phyloP scores from a whole-genome alignment of 371 early-diverging fungal species.

The Rhizomucor pusillus region DNA sequence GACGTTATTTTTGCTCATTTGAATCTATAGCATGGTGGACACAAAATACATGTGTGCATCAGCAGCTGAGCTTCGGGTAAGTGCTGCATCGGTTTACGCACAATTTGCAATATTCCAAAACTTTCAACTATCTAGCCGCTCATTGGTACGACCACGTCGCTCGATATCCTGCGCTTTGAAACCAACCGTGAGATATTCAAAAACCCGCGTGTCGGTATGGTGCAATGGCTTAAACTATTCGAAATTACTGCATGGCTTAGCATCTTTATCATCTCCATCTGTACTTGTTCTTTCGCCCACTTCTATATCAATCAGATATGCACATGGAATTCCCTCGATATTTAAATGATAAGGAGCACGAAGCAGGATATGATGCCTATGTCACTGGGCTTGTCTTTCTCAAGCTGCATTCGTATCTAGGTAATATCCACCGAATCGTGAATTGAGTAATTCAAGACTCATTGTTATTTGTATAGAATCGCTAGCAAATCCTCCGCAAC shows the following conservation, averaged over 20 bases:
- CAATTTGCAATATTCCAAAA: not conserved
- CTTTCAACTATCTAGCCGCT: slow-evolving; percentile 12
- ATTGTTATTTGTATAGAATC: not conserved
- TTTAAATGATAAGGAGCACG: slow-evolving; percentile 61
- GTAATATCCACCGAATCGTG: slow-evolving; percentile 16
- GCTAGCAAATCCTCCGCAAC: not conserved
- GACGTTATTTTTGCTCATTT: not conserved
- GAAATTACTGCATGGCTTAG: too few species aligned
- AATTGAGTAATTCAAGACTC: too few species aligned
- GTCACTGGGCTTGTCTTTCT: slow-evolving; percentile 67
- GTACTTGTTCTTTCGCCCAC: not conserved
- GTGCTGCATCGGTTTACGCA: not conserved
- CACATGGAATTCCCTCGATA: slow-evolving; percentile 40
- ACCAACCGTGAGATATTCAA: slow-evolving; percentile 39
- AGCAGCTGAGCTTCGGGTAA: slow-evolving; percentile 50
- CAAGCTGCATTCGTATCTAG: slow-evolving; percentile 27
- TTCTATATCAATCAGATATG: slow-evolving; percentile 25
- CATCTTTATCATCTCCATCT: too few species aligned
- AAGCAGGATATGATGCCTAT: slow-evolving; percentile 92
- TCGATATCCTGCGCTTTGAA: slow-evolving; percentile 40
- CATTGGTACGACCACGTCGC: slow-evolving; percentile 30
- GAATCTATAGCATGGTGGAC: slow-evolving; percentile 62
- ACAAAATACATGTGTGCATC: slow-evolving; percentile 74
- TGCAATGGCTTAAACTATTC: too few species aligned
- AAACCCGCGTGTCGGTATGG: slow-evolving; percentile 54